A percentile compares a stretch with the other conserved stretches of the same genome.
phyloP scores from a whole-genome alignment of 129 eudicot genomes.

The Flaveria sonorensis region DNA sequence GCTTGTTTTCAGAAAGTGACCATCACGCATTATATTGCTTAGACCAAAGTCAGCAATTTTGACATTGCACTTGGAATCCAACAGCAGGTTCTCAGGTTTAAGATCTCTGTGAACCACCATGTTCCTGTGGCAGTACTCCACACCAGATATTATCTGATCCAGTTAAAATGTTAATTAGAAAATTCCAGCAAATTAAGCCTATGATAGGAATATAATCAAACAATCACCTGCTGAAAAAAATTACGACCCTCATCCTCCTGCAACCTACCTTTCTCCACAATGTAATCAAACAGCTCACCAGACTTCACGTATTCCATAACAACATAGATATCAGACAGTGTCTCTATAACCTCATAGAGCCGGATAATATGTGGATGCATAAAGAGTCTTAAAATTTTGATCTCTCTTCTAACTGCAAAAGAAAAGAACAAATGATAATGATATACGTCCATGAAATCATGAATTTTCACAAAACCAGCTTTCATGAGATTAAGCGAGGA shows the following conservation, averaged over 20 bases:
- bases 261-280: constrained; percentile 92
- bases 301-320: constrained; percentile 98
- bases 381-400: constrained; percentile 85
- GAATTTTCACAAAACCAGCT: background rate
- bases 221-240: constrained; percentile 83
- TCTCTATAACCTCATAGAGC: constrained; percentile 95
- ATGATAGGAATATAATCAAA: background rate
- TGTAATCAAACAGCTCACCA: constrained; percentile 95
- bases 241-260: constrained; percentile 94
- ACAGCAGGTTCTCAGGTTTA: constrained; percentile 85
- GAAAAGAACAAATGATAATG: background rate
- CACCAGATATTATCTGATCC: constrained; percentile 91
- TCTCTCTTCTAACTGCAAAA: constrained; percentile 93
- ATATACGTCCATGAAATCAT: constrained; percentile 3
- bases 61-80: constrained; percentile 84
- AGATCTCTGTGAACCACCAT: constrained; percentile 98
- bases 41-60: constrained; percentile 98
- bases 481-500: background rate
- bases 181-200: constrained; percentile 7
- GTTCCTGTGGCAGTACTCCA: constrained; percentile 96
- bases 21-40: constrained; percentile 97
- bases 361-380: constrained; percentile 99
- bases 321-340: constrained; percentile 84
- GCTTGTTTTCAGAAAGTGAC: constrained; percentile 95
- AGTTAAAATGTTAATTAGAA: constrained; percentile 11